Base-by-base conservation (phyloP, 2,329 filamentous ascomycete species). In the Cladophialophora carrionii region DNA sequence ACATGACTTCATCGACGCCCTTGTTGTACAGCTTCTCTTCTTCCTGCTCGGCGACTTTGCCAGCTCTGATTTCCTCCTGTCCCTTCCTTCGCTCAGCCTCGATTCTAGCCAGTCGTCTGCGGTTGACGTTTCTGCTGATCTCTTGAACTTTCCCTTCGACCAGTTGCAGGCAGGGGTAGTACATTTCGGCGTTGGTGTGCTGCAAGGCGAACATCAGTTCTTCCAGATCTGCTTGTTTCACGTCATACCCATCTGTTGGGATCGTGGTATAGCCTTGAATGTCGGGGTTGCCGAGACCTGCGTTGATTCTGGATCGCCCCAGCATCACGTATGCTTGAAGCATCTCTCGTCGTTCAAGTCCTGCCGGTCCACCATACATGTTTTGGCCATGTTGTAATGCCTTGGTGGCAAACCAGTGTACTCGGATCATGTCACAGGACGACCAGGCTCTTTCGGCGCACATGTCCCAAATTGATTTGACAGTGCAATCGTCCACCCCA, bases 191-290 rank as follows among this genome's bases (percentile, higher is more conserved):
- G 29, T 49, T n/a, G 7, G 37, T 51, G 51, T 60, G 64, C 10
- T 46, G 24, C 60, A 66, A 56, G 55, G 54, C 57, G 60, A 63
- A 66, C 60, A 66, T 66, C 37, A 66, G 12, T 22, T 66, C 51
- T n/a, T 63, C 48, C 37, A 66, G 46, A 6, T 24, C 22, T 8
- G 56, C 55, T 41, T 63, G 56, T 5, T 43, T 14, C 20, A 46
- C 24, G 22, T 63, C 60, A 37, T 52, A 66, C 29, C 58, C 60
- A 32, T 63, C 46, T 20, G 24, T 24, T 17, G 52, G 52, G 14
- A 55, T 54, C 2, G 29, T 32, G n/a, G 60, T 63, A 52, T 53
- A 53, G 17, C 49, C 53, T 7, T 48, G n/a, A 17, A 20, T n/a
- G 22, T 31, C 52, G 9, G n/a, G n/a, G 4, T 46, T 9, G 31